Conservation (phyloP, 2,329 filamentous ascomycete species). For the Colletotrichum sp. region DNA sequence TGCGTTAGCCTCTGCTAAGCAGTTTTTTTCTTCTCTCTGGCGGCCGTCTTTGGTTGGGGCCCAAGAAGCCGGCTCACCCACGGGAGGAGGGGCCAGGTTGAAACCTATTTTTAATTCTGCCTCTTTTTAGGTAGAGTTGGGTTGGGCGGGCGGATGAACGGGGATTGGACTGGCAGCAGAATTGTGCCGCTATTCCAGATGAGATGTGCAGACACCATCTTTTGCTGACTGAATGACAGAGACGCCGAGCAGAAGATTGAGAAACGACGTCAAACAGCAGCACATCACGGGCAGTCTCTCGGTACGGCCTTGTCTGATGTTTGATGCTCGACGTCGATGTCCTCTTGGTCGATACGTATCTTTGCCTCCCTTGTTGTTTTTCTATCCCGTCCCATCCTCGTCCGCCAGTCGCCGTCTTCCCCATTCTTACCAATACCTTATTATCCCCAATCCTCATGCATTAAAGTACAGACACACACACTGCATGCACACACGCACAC, state of each 20-base stretch:
- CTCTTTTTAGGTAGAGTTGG: neutral
- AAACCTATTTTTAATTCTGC: slow-evolving; percentile 8
- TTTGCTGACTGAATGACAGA: neutral
- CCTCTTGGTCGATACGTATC: slow-evolving; percentile 5
- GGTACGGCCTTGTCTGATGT: neutral
- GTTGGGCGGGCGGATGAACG: neutral
- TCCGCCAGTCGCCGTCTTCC: neutral
- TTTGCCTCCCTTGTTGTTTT: neutral
- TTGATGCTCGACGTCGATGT: neutral
- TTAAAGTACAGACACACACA: neutral
- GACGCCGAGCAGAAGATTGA: neutral
- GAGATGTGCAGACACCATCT: neutral
- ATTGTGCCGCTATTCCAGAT: neutral
- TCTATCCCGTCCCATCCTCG: slow-evolving; percentile 1
- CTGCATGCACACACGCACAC: neutral
- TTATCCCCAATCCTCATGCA: neutral
- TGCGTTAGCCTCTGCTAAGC: neutral
- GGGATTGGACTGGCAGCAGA: neutral
- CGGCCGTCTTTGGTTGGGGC: slow-evolving; percentile 15
- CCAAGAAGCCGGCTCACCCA: slow-evolving; percentile 21
- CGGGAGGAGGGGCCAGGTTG: slow-evolving; percentile 13
- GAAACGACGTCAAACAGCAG: neutral
- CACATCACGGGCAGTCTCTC: neutral
- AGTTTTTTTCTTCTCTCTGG: neutral
- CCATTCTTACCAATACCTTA: neutral